These are phyloP conservation scores for Pyrus pyrifolia DNA, from an alignment of 306 rosid genomes.

Conservation along the genomic window DNA sequence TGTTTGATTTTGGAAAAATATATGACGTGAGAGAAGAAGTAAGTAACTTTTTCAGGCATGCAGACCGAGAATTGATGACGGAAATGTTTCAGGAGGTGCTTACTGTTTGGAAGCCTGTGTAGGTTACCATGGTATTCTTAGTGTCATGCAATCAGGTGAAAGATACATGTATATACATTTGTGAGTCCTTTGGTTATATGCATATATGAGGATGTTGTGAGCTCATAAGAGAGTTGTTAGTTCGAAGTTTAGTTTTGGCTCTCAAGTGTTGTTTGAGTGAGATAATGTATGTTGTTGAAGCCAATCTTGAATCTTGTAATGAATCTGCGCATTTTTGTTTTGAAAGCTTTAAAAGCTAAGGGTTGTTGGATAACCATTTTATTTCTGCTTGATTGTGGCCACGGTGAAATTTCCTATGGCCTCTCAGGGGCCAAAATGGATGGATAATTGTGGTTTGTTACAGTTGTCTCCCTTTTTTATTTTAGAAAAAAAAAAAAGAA, in stretches of 20 bases:
- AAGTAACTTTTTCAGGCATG: slow-evolving; percentile 46
- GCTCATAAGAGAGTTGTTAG: not conserved
- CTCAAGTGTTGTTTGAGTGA: not conserved
- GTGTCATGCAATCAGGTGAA: slow-evolving; percentile 8
- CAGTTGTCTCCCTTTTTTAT: too few species aligned
- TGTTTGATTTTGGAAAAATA: slow-evolving; percentile 79
- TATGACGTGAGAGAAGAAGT: slow-evolving; percentile 63
- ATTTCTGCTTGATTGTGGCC: too few species aligned
- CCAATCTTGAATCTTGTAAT: not conserved
- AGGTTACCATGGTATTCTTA: slow-evolving; percentile 6
- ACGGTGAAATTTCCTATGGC: too few species aligned
- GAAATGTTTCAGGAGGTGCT: slow-evolving; percentile 92
- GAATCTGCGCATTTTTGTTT: not conserved
- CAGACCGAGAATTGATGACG: slow-evolving; percentile 67
- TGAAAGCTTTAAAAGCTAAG: not conserved
- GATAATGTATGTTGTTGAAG: not conserved
- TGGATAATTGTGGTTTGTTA: too few species aligned
- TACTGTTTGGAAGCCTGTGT: slow-evolving; percentile 51
- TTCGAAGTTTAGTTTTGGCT: not conserved
- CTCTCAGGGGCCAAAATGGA: too few species aligned
- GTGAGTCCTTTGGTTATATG: not conserved
- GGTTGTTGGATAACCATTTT: not conserved
- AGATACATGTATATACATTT: slow-evolving; percentile 7
- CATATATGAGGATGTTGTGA: too few species aligned
- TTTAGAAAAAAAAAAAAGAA: too few species aligned